Percentiles rank a stretch among this genome's conserved stretches.
These are phyloP conservation scores for Starmerella bombi DNA, from an alignment of 805 yeast genomes.

Conservation along the genomic window DNA sequence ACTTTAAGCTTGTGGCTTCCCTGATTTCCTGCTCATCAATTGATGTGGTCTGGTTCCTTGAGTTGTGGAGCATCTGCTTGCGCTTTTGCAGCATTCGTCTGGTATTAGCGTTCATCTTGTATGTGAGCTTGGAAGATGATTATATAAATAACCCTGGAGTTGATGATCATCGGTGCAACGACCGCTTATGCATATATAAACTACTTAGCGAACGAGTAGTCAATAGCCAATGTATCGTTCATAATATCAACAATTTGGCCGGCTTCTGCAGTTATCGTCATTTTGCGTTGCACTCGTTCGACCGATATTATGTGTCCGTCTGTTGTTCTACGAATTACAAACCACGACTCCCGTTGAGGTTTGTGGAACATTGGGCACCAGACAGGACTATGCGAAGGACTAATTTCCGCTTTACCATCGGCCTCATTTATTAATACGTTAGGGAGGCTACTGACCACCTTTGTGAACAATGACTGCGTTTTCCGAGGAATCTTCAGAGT, in stretches of 20 bases:
- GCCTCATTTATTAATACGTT: slow-evolving; percentile 41
- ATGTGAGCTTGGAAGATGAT: not conserved
- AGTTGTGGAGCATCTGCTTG: slow-evolving; percentile 5
- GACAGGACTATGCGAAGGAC: slow-evolving; percentile 34
- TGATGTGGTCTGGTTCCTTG: not conserved
- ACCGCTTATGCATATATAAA: too few relatives aligned
- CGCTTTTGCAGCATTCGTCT: slow-evolving; percentile 10
- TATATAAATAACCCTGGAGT: not conserved
- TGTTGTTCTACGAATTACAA: slow-evolving; percentile 42
- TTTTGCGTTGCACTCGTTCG: slow-evolving; percentile 61
- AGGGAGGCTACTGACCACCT: slow-evolving; percentile 48
- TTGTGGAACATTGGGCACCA: slow-evolving; percentile 78
- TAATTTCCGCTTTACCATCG: slow-evolving; percentile 23
- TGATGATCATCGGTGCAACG: not conserved
- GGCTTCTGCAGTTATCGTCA: slow-evolving; percentile 10
- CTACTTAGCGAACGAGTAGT: slow-evolving; percentile 14
- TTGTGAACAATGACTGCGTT: slow-evolving; percentile 37
- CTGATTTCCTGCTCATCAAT: slow-evolving; percentile 12
- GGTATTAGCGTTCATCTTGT: slow-evolving; percentile 10
- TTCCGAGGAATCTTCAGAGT: slow-evolving; percentile 34
- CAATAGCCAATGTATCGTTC: slow-evolving; percentile 22
- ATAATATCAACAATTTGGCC: slow-evolving; percentile 14
- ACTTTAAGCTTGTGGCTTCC: slow-evolving; percentile 13
- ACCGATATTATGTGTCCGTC: slow-evolving; percentile 44
- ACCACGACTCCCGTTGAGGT: slow-evolving; percentile 88